A percentile compares a stretch with the other conserved stretches of the same genome.
phyloP scores from a whole-genome alignment of 2,329 filamentous ascomycete species.

The Nigrograna mackinnonii region DNA sequence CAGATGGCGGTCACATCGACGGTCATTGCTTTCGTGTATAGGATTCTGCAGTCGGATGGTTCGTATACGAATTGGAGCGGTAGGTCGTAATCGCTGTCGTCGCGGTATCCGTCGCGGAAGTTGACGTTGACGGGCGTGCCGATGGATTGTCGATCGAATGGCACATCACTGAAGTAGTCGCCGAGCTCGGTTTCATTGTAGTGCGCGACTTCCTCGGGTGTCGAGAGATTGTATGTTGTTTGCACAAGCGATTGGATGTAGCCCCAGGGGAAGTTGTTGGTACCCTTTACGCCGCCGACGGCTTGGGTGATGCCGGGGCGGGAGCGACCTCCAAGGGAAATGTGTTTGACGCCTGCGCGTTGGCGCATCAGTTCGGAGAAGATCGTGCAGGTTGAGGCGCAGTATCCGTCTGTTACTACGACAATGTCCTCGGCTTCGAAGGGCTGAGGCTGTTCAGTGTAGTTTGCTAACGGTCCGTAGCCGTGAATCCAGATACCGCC shows the following conservation, averaged over 20 bases:
- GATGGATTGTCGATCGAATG: slow-evolving; percentile 32
- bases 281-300: slow-evolving; percentile 68
- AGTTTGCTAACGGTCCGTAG: slow-evolving; percentile 39
- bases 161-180: slow-evolving; percentile 32
- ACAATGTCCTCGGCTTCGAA: slow-evolving; percentile 63
- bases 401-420: slow-evolving; percentile 56
- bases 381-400: slow-evolving; percentile 63
- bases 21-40: slow-evolving; percentile 62
- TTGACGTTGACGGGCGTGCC: slow-evolving; percentile 35
- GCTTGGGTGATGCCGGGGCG: slow-evolving; percentile 54
- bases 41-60: slow-evolving; percentile 64
- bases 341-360: slow-evolving; percentile 57
- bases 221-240: slow-evolving; percentile 23
- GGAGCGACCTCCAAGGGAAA: slow-evolving; percentile 65
- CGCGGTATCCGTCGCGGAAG: slow-evolving; percentile 46
- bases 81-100: slow-evolving; percentile 43
- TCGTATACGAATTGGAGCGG: slow-evolving; percentile 67
- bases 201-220: slow-evolving; percentile 24
- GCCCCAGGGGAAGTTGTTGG: slow-evolving; percentile 38
- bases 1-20: slow-evolving; percentile 58
- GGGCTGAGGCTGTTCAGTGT: slow-evolving; percentile 57
- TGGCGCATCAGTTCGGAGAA: slow-evolving; percentile 60
- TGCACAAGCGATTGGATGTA: slow-evolving; percentile 34
- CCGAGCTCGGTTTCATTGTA: slow-evolving; percentile 34
- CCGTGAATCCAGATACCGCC: slow-evolving; percentile 39